A percentile compares a stretch with the other conserved stretches of the same genome.
phyloP scores from a whole-genome alignment of 2,329 filamentous ascomycete genomes.

The Clonostachys solani region DNA sequence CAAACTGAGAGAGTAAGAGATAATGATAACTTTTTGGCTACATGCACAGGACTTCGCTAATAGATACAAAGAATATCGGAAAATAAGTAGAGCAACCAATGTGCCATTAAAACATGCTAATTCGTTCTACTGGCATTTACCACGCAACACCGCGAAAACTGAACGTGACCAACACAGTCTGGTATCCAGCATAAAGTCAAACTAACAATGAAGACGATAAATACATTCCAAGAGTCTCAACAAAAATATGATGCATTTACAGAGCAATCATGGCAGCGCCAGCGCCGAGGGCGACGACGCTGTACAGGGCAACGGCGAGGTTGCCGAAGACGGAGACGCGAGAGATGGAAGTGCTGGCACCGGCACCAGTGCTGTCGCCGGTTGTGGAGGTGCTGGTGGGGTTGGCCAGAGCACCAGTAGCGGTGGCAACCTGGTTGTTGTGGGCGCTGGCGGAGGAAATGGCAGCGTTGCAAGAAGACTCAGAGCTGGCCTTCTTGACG shows the following conservation, averaged over 20 bases:
- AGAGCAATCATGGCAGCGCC: constrained; percentile 50
- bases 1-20: no score
- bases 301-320: constrained; percentile 44
- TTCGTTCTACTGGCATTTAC: no score
- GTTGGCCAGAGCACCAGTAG: constrained; percentile 28
- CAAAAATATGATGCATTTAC: constrained; percentile 25
- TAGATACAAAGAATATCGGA: no score
- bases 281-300: constrained; percentile 44
- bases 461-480: constrained; percentile 51
- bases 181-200: neutral
- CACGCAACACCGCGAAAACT: neutral
- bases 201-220: neutral
- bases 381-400: constrained; percentile 17
- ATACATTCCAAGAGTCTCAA: neutral
- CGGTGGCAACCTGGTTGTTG: constrained; percentile 40
- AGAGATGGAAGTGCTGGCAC: constrained; percentile 26
- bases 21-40: no score
- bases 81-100: no score
- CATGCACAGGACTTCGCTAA: no score
- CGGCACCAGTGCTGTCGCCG: constrained; percentile 12
- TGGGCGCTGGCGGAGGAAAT: constrained; percentile 60
- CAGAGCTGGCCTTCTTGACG: constrained; percentile 41
- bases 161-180: neutral
- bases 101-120: no score
- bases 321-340: constrained; percentile 40